Percentiles rank a stretch among this genome's conserved stretches.
phyloP scores from a whole-genome alignment of 495 filamentous ascomycete species.

The Acidomyces sp. region DNA sequence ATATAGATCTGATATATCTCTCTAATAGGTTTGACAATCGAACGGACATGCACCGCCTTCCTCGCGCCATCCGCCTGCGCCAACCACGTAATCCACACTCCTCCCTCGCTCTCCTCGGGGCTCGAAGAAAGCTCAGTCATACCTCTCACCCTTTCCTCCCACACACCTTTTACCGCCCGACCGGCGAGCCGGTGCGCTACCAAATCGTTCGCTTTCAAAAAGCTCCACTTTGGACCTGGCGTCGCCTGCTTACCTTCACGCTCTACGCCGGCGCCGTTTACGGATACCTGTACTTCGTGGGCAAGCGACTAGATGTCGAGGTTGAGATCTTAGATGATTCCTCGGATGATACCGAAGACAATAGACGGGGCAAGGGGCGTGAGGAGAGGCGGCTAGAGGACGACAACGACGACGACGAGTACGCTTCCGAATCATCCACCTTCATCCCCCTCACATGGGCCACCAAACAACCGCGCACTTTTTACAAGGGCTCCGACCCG shows the following conservation, averaged over 20 bases:
- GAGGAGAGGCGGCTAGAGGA: not conserved
- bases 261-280: constrained; percentile 15
- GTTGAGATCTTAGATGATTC: constrained; percentile 13
- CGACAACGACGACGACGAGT: constrained; percentile 16
- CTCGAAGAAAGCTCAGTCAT: constrained; percentile 7
- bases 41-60: constrained; percentile 20
- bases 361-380: constrained; percentile 8
- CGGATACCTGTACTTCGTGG: constrained; percentile 10
- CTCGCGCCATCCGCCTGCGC: constrained; percentile 13
- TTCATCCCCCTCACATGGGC: constrained; percentile 55
- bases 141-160: not conserved
- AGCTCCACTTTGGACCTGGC: constrained; percentile 18
- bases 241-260: constrained; percentile 2
- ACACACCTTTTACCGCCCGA: not conserved
- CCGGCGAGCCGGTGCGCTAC: constrained; percentile 8
- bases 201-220: constrained; percentile 24
- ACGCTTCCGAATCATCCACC: constrained; percentile 27
- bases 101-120: not conserved
- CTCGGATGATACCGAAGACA: constrained; percentile 8
- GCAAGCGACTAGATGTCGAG: constrained; percentile 15
- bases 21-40: no score
- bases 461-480: constrained; percentile 36
- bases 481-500: constrained; percentile 49
- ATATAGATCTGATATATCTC: no score
- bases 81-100: constrained; percentile 2